phyloP scores from a whole-genome alignment of 2,329 filamentous ascomycete species.

The Colletotrichum gloeosporioides region DNA sequence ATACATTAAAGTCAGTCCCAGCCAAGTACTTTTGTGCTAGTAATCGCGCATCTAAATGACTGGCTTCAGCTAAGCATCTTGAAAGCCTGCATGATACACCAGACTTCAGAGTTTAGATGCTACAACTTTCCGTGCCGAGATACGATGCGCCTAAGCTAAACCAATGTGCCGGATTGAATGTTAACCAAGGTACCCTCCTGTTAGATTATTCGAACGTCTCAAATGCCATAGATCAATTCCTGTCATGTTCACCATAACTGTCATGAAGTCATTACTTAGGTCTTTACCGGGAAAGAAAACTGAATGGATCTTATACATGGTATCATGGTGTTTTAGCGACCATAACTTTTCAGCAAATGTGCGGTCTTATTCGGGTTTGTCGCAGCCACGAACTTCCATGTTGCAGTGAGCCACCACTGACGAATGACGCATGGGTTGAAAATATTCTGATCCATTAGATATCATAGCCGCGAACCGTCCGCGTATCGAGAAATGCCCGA shows the following conservation, averaged over 20 bases:
- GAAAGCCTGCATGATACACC: neutral
- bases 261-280: no score
- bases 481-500: neutral
- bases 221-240: neutral
- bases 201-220: neutral
- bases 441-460: neutral
- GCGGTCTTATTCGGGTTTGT: neutral
- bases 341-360: rapidly evolving
- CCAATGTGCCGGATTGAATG: neutral
- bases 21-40: neutral
- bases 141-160: neutral
- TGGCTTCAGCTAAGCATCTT: neutral
- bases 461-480: neutral
- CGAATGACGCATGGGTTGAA: neutral
- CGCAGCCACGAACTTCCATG: neutral
- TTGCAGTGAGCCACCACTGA: neutral
- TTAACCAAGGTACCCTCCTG: neutral
- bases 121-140: neutral
- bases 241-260: neutral
- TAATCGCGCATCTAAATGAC: neutral
- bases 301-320: neutral
- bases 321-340: neutral
- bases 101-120: neutral
- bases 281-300: no score
- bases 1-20: neutral